Percentiles rank a stretch among this genome's conserved stretches.
Conservation (phyloP, 2,329 filamentous ascomycete genomes). For the Fusarium citri region DNA sequence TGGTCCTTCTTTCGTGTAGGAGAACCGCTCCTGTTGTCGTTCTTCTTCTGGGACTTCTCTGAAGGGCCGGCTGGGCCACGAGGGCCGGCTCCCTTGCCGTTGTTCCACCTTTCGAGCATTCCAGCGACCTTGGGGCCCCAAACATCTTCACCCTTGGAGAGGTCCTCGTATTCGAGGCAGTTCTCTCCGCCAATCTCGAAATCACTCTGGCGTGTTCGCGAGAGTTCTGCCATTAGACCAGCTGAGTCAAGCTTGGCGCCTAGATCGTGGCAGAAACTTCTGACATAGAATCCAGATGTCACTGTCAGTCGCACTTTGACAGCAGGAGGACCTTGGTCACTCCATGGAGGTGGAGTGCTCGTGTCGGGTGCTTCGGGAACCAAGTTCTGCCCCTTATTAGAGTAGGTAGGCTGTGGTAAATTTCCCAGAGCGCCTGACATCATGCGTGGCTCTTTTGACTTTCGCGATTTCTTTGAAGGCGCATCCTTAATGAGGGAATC, state of each 20-base stretch:
- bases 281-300: slow-evolving; percentile 95
- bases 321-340: slow-evolving; percentile 76
- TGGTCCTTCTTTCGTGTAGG: slow-evolving; percentile 31
- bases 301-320: slow-evolving; percentile 90
- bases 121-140: slow-evolving; percentile 80
- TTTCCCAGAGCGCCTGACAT: slow-evolving; percentile 70
- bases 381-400: slow-evolving; percentile 62
- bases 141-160: slow-evolving; percentile 79
- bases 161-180: slow-evolving; percentile 81
- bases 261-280: slow-evolving; percentile 91
- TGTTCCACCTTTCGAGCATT: slow-evolving; percentile 60
- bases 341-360: slow-evolving; percentile 66
- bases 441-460: slow-evolving; percentile 54
- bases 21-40: slow-evolving; percentile 25
- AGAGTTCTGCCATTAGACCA: slow-evolving; percentile 86
- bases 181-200: slow-evolving; percentile 77
- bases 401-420: slow-evolving; percentile 58
- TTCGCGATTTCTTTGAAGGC: slow-evolving; percentile 51
- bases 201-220: slow-evolving; percentile 82
- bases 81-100: slow-evolving; percentile 41
- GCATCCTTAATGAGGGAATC: slow-evolving; percentile 67
- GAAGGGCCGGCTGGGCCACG: slow-evolving; percentile 36
- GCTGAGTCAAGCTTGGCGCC: slow-evolving; percentile 84
- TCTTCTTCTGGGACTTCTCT: slow-evolving; percentile 41
- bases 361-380: slow-evolving; percentile 61